A percentile compares a stretch with the other conserved stretches of the same genome.
phyloP scores from a whole-genome alignment of 768 basidiomycete species.

The Galerina sulciceps region DNA sequence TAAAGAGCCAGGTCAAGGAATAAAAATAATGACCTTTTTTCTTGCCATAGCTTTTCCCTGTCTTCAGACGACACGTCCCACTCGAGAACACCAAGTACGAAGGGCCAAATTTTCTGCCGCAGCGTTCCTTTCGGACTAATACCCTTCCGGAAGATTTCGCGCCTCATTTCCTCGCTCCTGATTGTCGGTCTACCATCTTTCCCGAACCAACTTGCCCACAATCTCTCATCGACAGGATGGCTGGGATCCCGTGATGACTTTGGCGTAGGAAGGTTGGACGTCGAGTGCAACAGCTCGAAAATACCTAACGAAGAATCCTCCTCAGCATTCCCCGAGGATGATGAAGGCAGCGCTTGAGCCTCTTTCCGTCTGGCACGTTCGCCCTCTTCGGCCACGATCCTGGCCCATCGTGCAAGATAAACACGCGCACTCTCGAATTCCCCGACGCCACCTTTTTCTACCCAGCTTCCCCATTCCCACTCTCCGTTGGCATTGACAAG shows the following conservation, averaged over 20 bases:
- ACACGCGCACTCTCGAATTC: constrained; percentile 97
- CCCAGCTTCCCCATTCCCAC: constrained; percentile 93
- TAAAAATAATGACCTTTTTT: constrained; percentile 53
- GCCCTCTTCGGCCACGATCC: constrained; percentile 97
- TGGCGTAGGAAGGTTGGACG: constrained; percentile 80
- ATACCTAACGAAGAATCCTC: constrained; percentile 81
- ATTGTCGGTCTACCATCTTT: constrained; percentile 69
- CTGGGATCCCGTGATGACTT: constrained; percentile 80
- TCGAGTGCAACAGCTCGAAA: constrained; percentile 84
- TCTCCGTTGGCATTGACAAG: constrained; percentile 91
- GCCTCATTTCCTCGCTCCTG: constrained; percentile 67
- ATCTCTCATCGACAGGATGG: constrained; percentile 73
- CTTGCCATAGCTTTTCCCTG: constrained; percentile 62
- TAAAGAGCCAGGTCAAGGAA: neutral
- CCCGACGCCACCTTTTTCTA: constrained; percentile 89
- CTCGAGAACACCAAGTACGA: constrained; percentile 79
- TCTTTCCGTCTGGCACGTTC: constrained; percentile 87
- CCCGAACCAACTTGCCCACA: constrained; percentile 84
- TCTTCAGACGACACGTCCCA: constrained; percentile 77
- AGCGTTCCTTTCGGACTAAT: constrained; percentile 55
- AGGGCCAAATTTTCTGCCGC: constrained; percentile 87
- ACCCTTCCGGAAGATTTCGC: constrained; percentile 81
- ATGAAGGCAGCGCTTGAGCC: constrained; percentile 65
- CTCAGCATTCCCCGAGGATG: constrained; percentile 50
- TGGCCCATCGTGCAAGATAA: constrained; percentile 95